phyloP scores from a whole-genome alignment of 495 filamentous ascomycete genomes.

The Aspergillus avenaceus region DNA sequence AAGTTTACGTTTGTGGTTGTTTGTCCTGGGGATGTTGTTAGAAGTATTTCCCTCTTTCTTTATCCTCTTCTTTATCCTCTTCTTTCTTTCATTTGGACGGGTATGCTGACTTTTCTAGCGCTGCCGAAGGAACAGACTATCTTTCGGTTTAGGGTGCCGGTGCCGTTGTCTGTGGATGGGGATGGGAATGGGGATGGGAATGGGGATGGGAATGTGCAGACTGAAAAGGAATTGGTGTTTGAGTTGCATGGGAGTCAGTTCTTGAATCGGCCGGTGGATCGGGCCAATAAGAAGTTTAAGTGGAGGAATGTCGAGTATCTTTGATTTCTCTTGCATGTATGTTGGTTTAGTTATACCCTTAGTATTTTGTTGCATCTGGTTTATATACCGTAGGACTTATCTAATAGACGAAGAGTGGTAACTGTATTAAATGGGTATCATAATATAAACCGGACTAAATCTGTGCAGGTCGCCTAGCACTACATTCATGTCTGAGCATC shows the following conservation, averaged over 20 bases:
- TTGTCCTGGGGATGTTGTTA: constrained; percentile 56
- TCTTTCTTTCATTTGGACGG: not conserved
- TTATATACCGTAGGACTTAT: not conserved
- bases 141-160: constrained; percentile 72
- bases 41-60: constrained; percentile 49
- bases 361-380: not conserved
- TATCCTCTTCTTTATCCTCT: not conserved
- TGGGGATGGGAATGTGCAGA: not conserved
- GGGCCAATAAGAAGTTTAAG: constrained; percentile 90
- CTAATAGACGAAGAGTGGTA: not conserved
- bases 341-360: not conserved
- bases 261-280: constrained; percentile 72
- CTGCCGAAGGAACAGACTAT: constrained; percentile 87
- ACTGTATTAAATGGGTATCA: no score
- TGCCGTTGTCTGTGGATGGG: constrained; percentile 20
- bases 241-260: constrained; percentile 89
- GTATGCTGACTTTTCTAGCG: constrained; percentile 29
- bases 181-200: constrained; percentile 10
- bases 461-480: no score
- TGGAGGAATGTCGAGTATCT: constrained; percentile 64
- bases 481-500: no score
- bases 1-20: constrained; percentile 84
- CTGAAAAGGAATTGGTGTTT: constrained; percentile 56
- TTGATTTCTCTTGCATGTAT: constrained; percentile 27
- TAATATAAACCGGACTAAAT: no score